Evolutionary conservation across 345 rosid genomes (phyloP), one percentile per base, ranked within the genome.

Genomic region (Eucalyptus brandiana): DNA sequence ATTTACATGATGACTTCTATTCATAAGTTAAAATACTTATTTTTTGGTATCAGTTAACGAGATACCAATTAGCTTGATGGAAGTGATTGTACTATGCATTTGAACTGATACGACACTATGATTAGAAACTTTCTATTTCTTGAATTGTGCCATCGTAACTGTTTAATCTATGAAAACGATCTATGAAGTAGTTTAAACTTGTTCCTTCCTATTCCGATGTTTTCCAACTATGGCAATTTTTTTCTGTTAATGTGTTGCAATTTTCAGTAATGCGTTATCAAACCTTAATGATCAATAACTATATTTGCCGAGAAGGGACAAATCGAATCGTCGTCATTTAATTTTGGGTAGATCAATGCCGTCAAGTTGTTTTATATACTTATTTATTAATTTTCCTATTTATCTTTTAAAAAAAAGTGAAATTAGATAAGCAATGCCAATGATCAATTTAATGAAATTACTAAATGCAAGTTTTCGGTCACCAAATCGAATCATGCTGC

Each of bases 141-240:
- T 40, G 3, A 76, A 76, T 9, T 3, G 3, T 9, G 0, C 5
- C 6, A 2, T 12, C 0, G 5, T 40, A 40, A n/a, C 0, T n/a
- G 10, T n/a, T 1, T 65, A 65, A 8, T 65, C 12, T n/a, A n/a
- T 24, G 40, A 65, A 65, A 2, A 65, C 19, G 40, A 65, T 65
- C 76, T n/a, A 65, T 8, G 76, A 65, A 65, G 0, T 40, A 12
- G 47, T 40, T 76, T 7, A 9, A 23, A 76, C 85, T 40, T 0
- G 17, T 76, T 37, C 16, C 30, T 76, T 76, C 47, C 85, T 40
- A 76, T 21, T 40, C 0, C 0, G 5, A 34, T 34, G 24, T 37
- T 37, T 37, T 37, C 28, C 1, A 19, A 19, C 45, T 10, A 19
- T 0, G 0, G 40, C 45, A 9, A 53, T 8, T 34, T 17, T 34